These are phyloP conservation scores for Cyberlindnera nakhonratchasimensis DNA, from an alignment of 805 yeast species.

Conservation along the genomic window DNA sequence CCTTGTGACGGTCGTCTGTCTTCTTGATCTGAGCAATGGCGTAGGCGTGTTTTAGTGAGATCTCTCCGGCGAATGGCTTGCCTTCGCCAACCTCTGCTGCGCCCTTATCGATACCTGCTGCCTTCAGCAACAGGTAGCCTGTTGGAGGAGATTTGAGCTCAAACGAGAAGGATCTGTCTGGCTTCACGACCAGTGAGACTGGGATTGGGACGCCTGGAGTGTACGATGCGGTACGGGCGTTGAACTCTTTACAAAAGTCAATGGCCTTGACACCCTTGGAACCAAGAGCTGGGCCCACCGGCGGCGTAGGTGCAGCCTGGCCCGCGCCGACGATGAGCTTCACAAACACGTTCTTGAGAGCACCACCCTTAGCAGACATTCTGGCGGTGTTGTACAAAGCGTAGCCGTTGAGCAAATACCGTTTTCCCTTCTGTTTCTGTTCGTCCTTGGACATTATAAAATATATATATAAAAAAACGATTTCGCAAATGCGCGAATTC, in stretches of 20 bases:
- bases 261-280: constrained; percentile 98
- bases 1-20: constrained; percentile 75
- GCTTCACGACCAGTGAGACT: constrained; percentile 75
- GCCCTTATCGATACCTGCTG: constrained; percentile 80
- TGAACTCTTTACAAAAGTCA: constrained; percentile 97
- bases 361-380: constrained; percentile 29
- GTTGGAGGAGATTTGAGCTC: constrained; percentile 91
- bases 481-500: too few species aligned
- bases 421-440: too few species aligned
- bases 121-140: constrained; percentile 76
- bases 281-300: constrained; percentile 98
- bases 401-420: too few species aligned
- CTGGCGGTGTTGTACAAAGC: background rate
- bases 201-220: constrained; percentile 90
- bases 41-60: constrained; percentile 83
- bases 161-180: constrained; percentile 88
- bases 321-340: constrained; percentile 96
- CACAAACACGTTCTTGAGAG: constrained; percentile 50
- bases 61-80: constrained; percentile 56
- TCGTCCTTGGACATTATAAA: too few species aligned
- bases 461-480: too few species aligned
- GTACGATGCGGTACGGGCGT: constrained; percentile 89
- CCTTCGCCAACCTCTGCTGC: constrained; percentile 56
- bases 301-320: constrained; percentile 97
- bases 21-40: constrained; percentile 94